Percentiles rank a stretch among this genome's conserved stretches.
phyloP scores from a whole-genome alignment of 2,329 filamentous ascomycete genomes.

The Fusarium liriodendri region DNA sequence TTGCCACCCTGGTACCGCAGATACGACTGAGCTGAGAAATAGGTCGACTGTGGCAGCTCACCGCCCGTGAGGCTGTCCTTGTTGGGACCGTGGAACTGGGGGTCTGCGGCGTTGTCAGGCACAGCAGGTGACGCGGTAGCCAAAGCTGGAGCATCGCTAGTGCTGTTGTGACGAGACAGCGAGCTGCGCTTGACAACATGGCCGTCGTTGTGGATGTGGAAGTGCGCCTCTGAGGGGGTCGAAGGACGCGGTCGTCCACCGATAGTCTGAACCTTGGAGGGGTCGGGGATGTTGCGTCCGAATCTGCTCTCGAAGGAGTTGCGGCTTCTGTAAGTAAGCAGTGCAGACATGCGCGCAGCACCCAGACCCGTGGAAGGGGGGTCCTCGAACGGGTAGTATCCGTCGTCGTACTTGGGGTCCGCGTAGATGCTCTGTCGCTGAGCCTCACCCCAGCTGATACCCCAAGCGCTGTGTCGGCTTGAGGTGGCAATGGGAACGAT shows the following conservation, averaged over 20 bases:
- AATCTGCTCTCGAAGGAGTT: slow-evolving; percentile 98
- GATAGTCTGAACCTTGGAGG: slow-evolving; percentile 85
- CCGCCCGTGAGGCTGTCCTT: slow-evolving; percentile 61
- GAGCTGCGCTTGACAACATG: slow-evolving; percentile 71
- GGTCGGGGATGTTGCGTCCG: slow-evolving; percentile 90
- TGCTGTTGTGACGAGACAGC: slow-evolving; percentile 61
- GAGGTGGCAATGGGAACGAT: slow-evolving; percentile 89
- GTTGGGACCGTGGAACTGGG: slow-evolving; percentile 77
- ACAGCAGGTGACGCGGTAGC: slow-evolving; percentile 36
- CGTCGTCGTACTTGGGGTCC: slow-evolving; percentile 97
- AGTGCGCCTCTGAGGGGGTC: slow-evolving; percentile 78
- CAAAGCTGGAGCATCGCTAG: slow-evolving; percentile 45
- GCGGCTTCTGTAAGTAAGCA: slow-evolving; percentile 94
- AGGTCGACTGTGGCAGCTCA: slow-evolving; percentile 75
- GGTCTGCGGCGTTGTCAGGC: slow-evolving; percentile 56
- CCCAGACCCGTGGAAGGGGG: slow-evolving; percentile 88
- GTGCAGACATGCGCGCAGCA: slow-evolving; percentile 94
- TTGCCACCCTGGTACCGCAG: slow-evolving; percentile 96
- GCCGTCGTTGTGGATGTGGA: slow-evolving; percentile 86
- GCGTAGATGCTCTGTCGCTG: slow-evolving; percentile 96
- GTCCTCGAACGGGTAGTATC: slow-evolving; percentile 90
- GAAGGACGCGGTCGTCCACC: slow-evolving; percentile 71
- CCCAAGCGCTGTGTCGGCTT: slow-evolving; percentile 87
- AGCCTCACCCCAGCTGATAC: slow-evolving; percentile 90
- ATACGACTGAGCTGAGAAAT: slow-evolving; percentile 98